Evolutionary conservation across 495 filamentous ascomycete genomes (phyloP).

Genomic region (Neurospora sp.): DNA sequence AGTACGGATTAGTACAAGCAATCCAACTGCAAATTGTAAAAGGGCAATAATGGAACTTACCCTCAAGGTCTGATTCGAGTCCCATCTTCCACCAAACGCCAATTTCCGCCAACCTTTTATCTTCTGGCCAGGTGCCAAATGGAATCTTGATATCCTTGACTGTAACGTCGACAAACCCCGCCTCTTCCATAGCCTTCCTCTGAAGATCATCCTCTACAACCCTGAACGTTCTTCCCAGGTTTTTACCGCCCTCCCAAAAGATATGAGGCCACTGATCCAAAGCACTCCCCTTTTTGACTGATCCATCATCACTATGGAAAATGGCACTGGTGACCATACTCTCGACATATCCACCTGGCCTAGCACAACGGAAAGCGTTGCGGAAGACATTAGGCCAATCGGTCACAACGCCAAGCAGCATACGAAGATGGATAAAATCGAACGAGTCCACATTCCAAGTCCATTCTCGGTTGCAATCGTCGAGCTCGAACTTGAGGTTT

Average conservation of each 20-base stretch:
- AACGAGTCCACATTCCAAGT: slow-evolving; percentile 34
- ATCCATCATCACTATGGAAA: not conserved
- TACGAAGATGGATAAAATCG: slow-evolving; percentile 48
- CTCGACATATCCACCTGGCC: slow-evolving; percentile 1
- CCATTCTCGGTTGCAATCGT: slow-evolving; percentile 40
- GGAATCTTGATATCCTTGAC: slow-evolving; percentile 37
- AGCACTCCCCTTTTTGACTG: not conserved
- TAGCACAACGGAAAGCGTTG: slow-evolving; percentile 18
- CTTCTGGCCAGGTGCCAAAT: slow-evolving; percentile 42
- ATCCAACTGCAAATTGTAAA: not conserved
- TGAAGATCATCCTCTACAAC: slow-evolving; percentile 8
- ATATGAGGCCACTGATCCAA: not conserved
- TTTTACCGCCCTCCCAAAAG: slow-evolving; percentile 1
- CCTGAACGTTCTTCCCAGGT: not conserved
- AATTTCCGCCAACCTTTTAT: slow-evolving; percentile 30
- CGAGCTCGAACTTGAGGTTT: slow-evolving; percentile 39
- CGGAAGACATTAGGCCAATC: slow-evolving; percentile 37
- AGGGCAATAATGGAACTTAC: not conserved
- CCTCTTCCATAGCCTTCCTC: slow-evolving; percentile 37
- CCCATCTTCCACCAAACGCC: not conserved
- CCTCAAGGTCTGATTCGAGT: not conserved
- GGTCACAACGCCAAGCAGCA: slow-evolving; percentile 35
- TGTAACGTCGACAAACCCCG: slow-evolving; percentile 44
- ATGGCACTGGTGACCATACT: not conserved
- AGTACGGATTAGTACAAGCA: not conserved